Evolutionary conservation across 176 grass and related monocot species (phyloP).

Genomic region (Oryza punctata): DNA sequence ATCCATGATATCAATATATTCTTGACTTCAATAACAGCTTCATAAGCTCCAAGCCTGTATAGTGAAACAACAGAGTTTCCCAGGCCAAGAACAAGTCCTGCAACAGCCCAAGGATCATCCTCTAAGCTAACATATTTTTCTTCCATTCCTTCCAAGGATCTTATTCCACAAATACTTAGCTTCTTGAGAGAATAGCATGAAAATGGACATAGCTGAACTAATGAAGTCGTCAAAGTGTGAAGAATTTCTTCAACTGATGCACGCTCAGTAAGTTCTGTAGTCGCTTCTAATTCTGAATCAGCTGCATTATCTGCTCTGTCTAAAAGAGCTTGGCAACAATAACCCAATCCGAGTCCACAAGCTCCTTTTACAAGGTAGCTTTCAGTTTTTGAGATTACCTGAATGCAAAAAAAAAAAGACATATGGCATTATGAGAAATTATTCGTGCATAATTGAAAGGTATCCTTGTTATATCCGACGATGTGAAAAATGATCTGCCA

Average conservation of each 20-base stretch:
- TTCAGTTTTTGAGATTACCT: slow-evolving; percentile 77
- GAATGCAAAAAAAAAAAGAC: slow-evolving; percentile 37
- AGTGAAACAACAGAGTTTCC: slow-evolving; percentile 70
- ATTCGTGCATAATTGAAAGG: slow-evolving; percentile 20
- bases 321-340: slow-evolving; percentile 74
- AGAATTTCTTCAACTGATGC: slow-evolving; percentile 64
- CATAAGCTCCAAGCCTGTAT: slow-evolving; percentile 68
- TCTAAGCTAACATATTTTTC: slow-evolving; percentile 57
- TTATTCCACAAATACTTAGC: slow-evolving; percentile 48
- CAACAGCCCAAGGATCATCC: slow-evolving; percentile 87
- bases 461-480: background rate
- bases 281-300: slow-evolving; percentile 56
- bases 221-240: slow-evolving; percentile 50
- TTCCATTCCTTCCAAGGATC: slow-evolving; percentile 42
- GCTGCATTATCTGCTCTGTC: slow-evolving; percentile 44
- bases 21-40: slow-evolving; percentile 72
- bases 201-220: slow-evolving; percentile 63
- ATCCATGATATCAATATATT: slow-evolving; percentile 86
- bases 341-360: slow-evolving; percentile 78
- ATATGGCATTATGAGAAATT: slow-evolving; percentile 39
- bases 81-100: slow-evolving; percentile 79
- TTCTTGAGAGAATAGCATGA: slow-evolving; percentile 60
- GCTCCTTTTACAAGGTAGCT: slow-evolving; percentile 87
- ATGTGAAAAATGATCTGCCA: slow-evolving; percentile 32
- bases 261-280: slow-evolving; percentile 43